Conservation (phyloP, 1,284 basidiomycete genomes). For the Leucoagaricus sp. region DNA sequence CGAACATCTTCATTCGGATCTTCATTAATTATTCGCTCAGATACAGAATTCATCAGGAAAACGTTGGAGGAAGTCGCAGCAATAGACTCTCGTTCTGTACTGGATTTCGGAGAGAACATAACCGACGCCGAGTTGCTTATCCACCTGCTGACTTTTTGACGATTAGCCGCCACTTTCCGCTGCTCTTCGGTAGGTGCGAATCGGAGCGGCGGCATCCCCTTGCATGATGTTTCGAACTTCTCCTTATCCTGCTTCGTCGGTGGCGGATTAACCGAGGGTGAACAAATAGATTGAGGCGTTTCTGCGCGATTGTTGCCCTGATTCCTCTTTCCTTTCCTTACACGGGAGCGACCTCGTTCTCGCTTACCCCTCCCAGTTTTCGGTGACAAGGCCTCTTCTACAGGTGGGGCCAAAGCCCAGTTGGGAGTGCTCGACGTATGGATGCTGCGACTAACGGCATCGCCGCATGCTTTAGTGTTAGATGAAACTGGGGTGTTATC, state of each 20-base stretch:
- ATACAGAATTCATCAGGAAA: conserved; percentile 8
- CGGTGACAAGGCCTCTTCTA: not conserved
- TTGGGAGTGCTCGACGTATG: not conserved
- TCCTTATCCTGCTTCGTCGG: not conserved
- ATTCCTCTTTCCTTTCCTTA: not conserved
- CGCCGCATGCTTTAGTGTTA: not conserved
- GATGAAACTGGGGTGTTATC: not conserved
- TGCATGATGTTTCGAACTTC: not conserved
- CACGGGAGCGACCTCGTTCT: conserved; percentile 12
- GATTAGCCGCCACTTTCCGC: conserved; percentile 4
- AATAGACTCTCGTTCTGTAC: not conserved
- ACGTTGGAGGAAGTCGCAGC: not conserved
- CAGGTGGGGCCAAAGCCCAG: conserved; percentile 2
- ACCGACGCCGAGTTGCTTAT: conserved; percentile 6
- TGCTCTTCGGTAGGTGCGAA: not conserved
- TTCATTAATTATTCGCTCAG: not conserved
- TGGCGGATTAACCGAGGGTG: not conserved
- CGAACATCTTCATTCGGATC: not conserved
- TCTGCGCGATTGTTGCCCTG: not conserved
- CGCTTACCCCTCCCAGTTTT: not conserved
- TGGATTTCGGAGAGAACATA: conserved; percentile 1
- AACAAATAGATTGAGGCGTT: not conserved
- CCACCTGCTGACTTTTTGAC: conserved; percentile 9
- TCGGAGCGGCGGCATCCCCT: not conserved
- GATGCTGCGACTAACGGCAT: not conserved